These are phyloP conservation scores for Epichloe sibirici DNA, from an alignment of 2,329 filamentous ascomycete genomes.

Conservation along the genomic window DNA sequence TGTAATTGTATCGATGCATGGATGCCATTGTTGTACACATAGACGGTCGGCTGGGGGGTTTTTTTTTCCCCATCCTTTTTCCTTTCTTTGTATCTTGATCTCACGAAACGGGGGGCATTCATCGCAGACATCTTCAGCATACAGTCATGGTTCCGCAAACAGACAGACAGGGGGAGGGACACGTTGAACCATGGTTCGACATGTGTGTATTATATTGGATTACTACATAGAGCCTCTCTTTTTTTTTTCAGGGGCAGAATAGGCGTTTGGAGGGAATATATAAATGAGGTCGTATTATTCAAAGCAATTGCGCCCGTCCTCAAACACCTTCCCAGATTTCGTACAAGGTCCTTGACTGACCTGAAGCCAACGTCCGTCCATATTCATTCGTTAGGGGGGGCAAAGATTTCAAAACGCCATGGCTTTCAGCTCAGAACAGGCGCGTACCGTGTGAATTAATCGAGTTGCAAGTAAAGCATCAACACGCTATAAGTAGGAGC, in stretches of 20 bases:
- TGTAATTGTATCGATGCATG: no score
- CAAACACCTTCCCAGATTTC: neutral
- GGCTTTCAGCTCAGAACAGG: constrained; percentile 7
- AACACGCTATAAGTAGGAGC: constrained; percentile 1
- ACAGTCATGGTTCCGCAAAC: no score
- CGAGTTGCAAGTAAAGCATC: neutral
- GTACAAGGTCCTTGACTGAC: neutral
- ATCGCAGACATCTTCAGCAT: no score
- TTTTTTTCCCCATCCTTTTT: no score
- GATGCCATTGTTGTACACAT: neutral
- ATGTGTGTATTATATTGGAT: neutral
- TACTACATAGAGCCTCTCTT: neutral
- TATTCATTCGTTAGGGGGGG: neutral
- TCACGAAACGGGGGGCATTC: no score
- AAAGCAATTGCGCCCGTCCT: neutral
- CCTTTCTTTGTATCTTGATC: no score
- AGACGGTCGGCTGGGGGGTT: neutral
- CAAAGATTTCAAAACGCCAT: constrained; percentile 1
- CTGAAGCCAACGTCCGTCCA: neutral
- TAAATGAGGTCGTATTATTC: neutral
- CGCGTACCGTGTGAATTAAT: constrained; percentile 1
- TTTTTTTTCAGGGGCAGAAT: no score
- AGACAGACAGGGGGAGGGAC: no score
- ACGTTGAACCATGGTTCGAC: no score
- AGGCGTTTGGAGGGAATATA: no score